Percentiles rank a stretch among this genome's conserved stretches.
phyloP scores from a whole-genome alignment of 352 stramenopile species.

The Phytophthora citrophthora region DNA sequence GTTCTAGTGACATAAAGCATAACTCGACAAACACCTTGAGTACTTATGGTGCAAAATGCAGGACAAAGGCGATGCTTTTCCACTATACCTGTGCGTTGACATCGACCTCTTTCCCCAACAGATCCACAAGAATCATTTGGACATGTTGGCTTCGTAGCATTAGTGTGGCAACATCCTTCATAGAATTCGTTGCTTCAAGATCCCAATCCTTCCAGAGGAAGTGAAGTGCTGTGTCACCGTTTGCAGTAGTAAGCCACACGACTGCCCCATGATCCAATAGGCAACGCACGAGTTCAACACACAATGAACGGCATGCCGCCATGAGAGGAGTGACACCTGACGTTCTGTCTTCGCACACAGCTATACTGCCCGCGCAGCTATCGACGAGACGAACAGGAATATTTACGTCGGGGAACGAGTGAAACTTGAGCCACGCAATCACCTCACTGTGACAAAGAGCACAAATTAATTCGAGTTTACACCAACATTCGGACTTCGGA shows the following conservation, averaged over 20 bases:
- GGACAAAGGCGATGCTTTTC: background rate
- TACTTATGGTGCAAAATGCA: background rate
- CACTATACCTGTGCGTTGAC: slow-evolving; percentile 62
- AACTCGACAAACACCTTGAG: background rate
- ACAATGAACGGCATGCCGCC: slow-evolving; percentile 58
- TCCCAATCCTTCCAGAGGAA: slow-evolving; percentile 65
- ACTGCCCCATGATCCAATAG: slow-evolving; percentile 60
- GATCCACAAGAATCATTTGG: slow-evolving; percentile 41
- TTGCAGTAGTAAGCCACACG: slow-evolving; percentile 60
- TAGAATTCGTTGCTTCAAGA: slow-evolving; percentile 10
- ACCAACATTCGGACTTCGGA: background rate
- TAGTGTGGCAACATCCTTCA: slow-evolving; percentile 41
- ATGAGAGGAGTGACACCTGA: slow-evolving; percentile 74
- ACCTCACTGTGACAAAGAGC: slow-evolving; percentile 48
- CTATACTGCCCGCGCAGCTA: background rate
- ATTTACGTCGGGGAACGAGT: slow-evolving; percentile 76
- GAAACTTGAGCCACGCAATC: slow-evolving; percentile 62
- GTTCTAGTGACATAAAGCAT: slow-evolving; percentile 45
- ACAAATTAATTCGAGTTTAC: slow-evolving; percentile 1
- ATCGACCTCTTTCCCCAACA: slow-evolving; percentile 43
- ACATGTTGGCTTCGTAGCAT: slow-evolving; percentile 45
- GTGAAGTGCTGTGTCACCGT: slow-evolving; percentile 73
- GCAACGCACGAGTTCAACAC: slow-evolving; percentile 51
- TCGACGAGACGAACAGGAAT: slow-evolving; percentile 41
- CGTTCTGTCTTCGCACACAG: slow-evolving; percentile 26